Evolutionary conservation across 73 alveolate species (phyloP).

Genomic region (Paraurostyla sp.): DNA sequence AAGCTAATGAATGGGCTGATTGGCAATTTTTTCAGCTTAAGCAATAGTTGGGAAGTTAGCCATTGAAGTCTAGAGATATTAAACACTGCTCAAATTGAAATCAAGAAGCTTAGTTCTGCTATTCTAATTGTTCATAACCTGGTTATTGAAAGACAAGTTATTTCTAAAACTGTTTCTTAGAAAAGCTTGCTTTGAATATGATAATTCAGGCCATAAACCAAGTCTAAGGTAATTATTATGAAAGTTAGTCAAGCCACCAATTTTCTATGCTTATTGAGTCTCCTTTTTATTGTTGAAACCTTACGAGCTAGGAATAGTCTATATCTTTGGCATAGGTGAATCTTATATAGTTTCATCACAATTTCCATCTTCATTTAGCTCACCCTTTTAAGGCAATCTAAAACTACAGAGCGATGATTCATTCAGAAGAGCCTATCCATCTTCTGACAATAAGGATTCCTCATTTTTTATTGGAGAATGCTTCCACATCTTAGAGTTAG

Average conservation of each 20-base stretch:
- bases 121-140: too few relatives aligned
- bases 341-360: background rate
- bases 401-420: background rate
- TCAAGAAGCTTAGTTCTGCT: too few relatives aligned
- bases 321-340: background rate
- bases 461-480: constrained; percentile 12
- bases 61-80: background rate
- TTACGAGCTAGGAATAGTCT: background rate
- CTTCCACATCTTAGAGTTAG: constrained; percentile 24
- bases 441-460: background rate
- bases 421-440: background rate
- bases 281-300: background rate
- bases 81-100: background rate
- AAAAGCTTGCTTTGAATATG: constrained; percentile 13
- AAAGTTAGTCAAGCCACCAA: background rate
- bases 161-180: constrained; percentile 21
- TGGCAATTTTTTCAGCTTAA: background rate
- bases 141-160: background rate
- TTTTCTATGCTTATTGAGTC: background rate
- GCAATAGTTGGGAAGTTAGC: background rate
- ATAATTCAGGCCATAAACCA: constrained; percentile 51
- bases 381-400: background rate
- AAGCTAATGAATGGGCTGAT: too few relatives aligned
- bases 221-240: constrained; percentile 12
- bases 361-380: background rate